Evolutionary conservation across 2,329 filamentous ascomycete genomes (phyloP), one percentile per base, ranked within the genome.

Genomic region (Pseudogymnoascus destructans): DNA sequence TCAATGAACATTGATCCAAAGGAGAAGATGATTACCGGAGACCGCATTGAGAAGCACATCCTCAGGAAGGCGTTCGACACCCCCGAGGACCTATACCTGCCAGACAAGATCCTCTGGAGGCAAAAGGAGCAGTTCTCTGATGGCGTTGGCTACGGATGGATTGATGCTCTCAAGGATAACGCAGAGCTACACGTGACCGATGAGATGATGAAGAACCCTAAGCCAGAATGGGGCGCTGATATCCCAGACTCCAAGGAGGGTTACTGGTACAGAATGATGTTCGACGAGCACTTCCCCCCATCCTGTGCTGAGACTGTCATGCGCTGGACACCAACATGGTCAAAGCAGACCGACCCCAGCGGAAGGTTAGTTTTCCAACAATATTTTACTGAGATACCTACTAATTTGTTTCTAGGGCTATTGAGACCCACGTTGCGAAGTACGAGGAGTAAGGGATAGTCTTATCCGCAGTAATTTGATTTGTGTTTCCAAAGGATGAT

Each of bases 101-200:
- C 95, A 6, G 85, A 95, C 15, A 84, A 91, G 71, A 98, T 98
- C 66, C 84, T 98, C 59, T 98, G 89, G 87, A 82, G 95, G 70
- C 95, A 98, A 75, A 98, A 98, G 83, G 93, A 98, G 77, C 93
- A 98, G 76, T 98, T 98, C 78, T 95, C 87, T 60, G 95, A 98
- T 68, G 95, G 93, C 71, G 93, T 98, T 59, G 93, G 93, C 59
- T 98, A 98, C 76, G 91, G 93, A 63, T 98, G 93, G 93, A 98
- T 98, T 70, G 93, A 98, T 69, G 87, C 85, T 5, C 82, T 98
- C 67, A 97, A 96, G 80, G 93, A 97, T 74, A 88, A 86, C 68
- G 93, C 93, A 32, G 90, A 95, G 74, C 72, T 84, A 63, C 82
- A 93, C 59, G 86, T 98, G 59, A 95, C 88, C 15, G 92, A 98